Conservation (phyloP, 148 eudicot species). For the Arbutus unedo region DNA sequence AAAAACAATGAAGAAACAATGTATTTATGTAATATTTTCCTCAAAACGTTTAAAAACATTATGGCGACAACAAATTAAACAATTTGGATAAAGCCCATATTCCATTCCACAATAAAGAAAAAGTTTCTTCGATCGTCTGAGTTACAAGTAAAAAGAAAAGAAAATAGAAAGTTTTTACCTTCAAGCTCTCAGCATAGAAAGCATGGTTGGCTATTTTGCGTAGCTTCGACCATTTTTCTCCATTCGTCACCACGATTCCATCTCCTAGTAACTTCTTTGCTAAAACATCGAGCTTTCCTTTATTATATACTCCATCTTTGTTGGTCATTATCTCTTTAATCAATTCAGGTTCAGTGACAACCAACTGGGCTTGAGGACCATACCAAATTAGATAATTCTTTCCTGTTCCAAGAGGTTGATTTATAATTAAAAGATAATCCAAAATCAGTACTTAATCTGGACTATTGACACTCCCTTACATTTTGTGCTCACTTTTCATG, state of each 20-base stretch:
- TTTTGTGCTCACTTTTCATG: too few species aligned
- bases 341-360: conserved; percentile 22
- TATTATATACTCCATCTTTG: not conserved
- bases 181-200: conserved; percentile 21
- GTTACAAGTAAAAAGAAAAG: too few species aligned
- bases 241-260: conserved; percentile 6
- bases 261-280: conserved; percentile 18
- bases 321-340: conserved; percentile 17
- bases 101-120: too few species aligned
- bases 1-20: too few species aligned
- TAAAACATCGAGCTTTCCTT: not conserved
- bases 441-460: too few species aligned
- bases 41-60: not conserved
- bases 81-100: too few species aligned
- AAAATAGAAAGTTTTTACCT: not conserved
- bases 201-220: conserved; percentile 12
- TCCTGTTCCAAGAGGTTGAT: conserved; percentile 10
- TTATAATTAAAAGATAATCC: not conserved
- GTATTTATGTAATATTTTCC: too few species aligned
- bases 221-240: conserved; percentile 22
- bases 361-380: conserved; percentile 14
- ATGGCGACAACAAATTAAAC: not conserved
- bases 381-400: conserved; percentile 19
- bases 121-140: too few species aligned
- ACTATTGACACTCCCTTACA: too few species aligned